Evolutionary conservation across 2,329 filamentous ascomycete genomes (phyloP).

Genomic region (Pseudogymnoascus sp.): DNA sequence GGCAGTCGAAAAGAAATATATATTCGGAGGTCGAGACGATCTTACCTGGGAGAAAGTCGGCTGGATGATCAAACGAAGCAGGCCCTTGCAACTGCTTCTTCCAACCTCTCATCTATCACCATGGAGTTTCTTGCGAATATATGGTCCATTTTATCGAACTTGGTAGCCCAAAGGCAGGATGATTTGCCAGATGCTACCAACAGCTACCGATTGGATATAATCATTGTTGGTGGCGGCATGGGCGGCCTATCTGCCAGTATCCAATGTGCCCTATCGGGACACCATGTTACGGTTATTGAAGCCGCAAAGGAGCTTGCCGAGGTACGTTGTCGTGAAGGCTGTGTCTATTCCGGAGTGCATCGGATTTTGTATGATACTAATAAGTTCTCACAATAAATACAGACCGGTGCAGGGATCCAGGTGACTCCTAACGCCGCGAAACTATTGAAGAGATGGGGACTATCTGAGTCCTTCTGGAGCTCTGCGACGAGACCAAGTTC

Average conservation of each 20-base stretch:
- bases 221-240: constrained; percentile 50
- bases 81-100: not conserved
- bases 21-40: not conserved
- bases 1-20: not conserved
- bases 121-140: not conserved
- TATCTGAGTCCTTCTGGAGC: constrained; percentile 9
- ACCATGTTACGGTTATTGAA: constrained; percentile 37
- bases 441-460: constrained; percentile 22
- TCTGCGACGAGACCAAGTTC: not conserved
- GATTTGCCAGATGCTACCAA: not conserved
- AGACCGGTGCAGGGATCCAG: constrained; percentile 30
- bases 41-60: not conserved
- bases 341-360: not conserved
- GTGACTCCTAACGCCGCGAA: constrained; percentile 22
- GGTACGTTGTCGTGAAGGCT: constrained; percentile 21
- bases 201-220: constrained; percentile 22
- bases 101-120: not conserved
- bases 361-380: not conserved
- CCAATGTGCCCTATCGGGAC: constrained; percentile 24
- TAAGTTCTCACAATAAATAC: constrained; percentile 25
- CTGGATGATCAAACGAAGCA: not conserved
- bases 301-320: constrained; percentile 35
- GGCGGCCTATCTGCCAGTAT: constrained; percentile 43
- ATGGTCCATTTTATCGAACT: not conserved
- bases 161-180: not conserved